Evolutionary conservation across 345 rosid species (phyloP).

Genomic region (Gossypium sturtianum): DNA sequence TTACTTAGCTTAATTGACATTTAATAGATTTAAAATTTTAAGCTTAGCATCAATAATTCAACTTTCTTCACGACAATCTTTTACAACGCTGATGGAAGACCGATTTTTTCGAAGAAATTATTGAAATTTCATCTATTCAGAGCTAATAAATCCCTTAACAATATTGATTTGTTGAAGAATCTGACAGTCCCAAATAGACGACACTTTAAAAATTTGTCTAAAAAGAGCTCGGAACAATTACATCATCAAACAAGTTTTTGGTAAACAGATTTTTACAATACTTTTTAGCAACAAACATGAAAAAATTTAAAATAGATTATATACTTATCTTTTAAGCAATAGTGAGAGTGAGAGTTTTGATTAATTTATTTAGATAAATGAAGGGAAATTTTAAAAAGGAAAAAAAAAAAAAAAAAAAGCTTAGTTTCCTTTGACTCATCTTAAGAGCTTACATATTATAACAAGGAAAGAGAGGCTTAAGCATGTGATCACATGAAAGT

Average conservation of each 20-base stretch:
- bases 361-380: conserved; percentile 5
- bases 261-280: too few relatives aligned
- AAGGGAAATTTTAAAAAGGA: background rate
- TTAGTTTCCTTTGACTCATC: conserved; percentile 5
- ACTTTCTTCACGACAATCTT: too few relatives aligned
- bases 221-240: too few relatives aligned
- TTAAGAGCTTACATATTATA: background rate
- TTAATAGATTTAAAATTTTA: too few relatives aligned
- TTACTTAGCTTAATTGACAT: too few relatives aligned
- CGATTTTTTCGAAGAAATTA: too few relatives aligned
- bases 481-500: conserved; percentile 49
- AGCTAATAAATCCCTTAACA: too few relatives aligned
- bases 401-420: background rate
- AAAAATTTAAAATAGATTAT: background rate
- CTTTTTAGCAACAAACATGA: background rate
- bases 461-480: conserved; percentile 24
- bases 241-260: too few relatives aligned
- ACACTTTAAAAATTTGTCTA: too few relatives aligned
- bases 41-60: too few relatives aligned
- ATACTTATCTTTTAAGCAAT: background rate
- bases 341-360: background rate
- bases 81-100: accelerated
- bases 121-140: too few relatives aligned
- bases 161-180: too few relatives aligned
- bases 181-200: accelerated